Evolutionary conservation across 306 rosid species (phyloP), one percentile per base, ranked within the genome.

Genomic region (Prunus fruticosa): DNA sequence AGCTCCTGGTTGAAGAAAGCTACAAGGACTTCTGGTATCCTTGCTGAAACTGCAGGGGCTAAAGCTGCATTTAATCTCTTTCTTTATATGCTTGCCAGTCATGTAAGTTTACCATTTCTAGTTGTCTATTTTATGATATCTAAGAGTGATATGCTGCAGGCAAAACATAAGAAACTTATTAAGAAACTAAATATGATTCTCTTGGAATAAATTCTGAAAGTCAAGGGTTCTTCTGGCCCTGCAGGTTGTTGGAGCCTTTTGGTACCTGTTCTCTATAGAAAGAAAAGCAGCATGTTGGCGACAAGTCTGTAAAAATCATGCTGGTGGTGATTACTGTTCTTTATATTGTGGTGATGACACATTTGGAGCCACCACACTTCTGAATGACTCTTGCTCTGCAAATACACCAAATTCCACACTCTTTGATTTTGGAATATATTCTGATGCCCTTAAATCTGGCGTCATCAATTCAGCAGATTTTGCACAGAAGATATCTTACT

Each of bases 71-170:
- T 46, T 23, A 81, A 81, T 22, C 77, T 81, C 25, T 71, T 76
- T 19, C 78, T 81, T 23, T 81, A 64, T 12, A 65, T 76, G 46
- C 74, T 81, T 3, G 78, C 81, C 2, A 81, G 81, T 53, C 84
- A 76, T 50, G 84, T 76, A 76, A 74, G 79, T 56, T 53, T 69
- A 5, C 8, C 41, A 34, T 34, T 34, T 34, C 41, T 34, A 34
- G 41, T 34, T 34, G 8, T 34, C 41, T 34, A 34, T 34, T 28
- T 34, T 34, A 34, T 34, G 41, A 34, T 6, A 34, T 34, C 41
- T 5, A 34, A 34, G 41, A 34, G 8, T 34, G 41, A 34, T 34
- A 8, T 34, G 41, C 41, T 5, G 41, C 41, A 34, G 41, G 41
- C 41, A 34, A 34, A 34, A 34, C 41, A 34, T 34, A 34, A 34